Conservation (phyloP, 441 rosid genomes). For the Rhodomyrtus psidioides region DNA sequence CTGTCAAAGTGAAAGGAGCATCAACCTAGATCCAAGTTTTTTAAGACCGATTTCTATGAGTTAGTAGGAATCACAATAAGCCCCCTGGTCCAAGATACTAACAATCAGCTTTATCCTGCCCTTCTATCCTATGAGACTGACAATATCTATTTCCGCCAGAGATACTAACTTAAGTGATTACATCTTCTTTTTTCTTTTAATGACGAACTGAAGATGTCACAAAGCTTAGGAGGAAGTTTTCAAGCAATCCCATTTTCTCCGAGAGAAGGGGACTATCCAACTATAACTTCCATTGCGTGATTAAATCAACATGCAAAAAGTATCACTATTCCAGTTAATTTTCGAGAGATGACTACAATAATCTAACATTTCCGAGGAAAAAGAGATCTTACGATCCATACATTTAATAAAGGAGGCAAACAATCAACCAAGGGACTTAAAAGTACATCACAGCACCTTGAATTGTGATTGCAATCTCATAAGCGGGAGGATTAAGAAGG, state of each 20-base stretch:
- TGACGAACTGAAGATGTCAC: neutral
- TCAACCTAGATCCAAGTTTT: neutral
- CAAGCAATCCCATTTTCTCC: neutral
- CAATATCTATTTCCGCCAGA: neutral
- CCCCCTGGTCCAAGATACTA: neutral
- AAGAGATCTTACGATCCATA: neutral
- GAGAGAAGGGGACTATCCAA: neutral
- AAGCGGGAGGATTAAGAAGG: slow-evolving; percentile 91
- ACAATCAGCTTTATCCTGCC: neutral
- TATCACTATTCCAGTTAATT: neutral
- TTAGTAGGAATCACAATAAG: neutral
- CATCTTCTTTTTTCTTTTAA: neutral
- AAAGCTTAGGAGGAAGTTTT: neutral
- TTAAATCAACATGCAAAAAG: neutral
- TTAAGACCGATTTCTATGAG: neutral
- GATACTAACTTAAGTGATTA: neutral
- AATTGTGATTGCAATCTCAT: slow-evolving; percentile 82
- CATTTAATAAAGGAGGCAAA: neutral
- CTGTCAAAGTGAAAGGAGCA: neutral
- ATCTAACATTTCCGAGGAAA: neutral
- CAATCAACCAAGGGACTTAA: neutral
- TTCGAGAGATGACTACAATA: neutral
- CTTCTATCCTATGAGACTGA: neutral
- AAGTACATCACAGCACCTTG: slow-evolving; percentile 44
- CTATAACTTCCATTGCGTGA: neutral